Base-by-base conservation (phyloP, 202 grass and related monocot species). In the Alloteropsis angusta region DNA sequence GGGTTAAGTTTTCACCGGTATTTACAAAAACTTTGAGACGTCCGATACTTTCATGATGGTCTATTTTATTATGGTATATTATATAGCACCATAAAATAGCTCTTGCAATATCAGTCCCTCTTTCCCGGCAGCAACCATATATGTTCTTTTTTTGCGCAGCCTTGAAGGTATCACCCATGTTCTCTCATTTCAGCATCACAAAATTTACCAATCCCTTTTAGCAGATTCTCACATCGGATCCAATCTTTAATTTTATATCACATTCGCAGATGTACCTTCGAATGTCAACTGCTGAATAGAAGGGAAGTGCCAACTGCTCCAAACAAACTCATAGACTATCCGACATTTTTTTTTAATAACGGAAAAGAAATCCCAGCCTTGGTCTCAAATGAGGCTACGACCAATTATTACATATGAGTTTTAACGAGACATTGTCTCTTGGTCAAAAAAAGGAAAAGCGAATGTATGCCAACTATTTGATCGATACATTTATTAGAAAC, bases 221-320 rank as follows among this genome's bases (percentile, higher is more conserved):
- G 13, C 2, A 58, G 60, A 85, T 67, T 80, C 39, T 48, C 25
- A 59, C 0, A 11, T 55, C 19, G 9, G 48, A 66, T 68, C 50
- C 32, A n/a, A 65, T 55, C 61, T 50, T 53, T 56, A 72, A 21
- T 74, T 74, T 26, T 8, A 22, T 28, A 56, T 74, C 46, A 16
- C 11, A 35, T 82, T 25, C 61, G 23, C 36, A 74, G 19, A n/a
- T 62, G 45, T 32, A 74, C 18, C 14, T 9, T 60, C 1, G 41
- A 75, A 80, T 52, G 76, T 46, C 68, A 73, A 66, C 11, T 54
- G 45, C 18, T 16, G 11, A 71, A 77, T 43, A 72, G 32, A 15
- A 41, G 52, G 17, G 28, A 71, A 71, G 13, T 36, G 23, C 18
- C 17, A 43, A 10, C 39, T 73, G 48, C 48, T 66, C 43, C 7